Percentiles rank a stretch among this genome's conserved stretches.
Evolutionary conservation across 2,329 filamentous ascomycete species (phyloP).

Genomic region (Scedosporium apiospermum): DNA sequence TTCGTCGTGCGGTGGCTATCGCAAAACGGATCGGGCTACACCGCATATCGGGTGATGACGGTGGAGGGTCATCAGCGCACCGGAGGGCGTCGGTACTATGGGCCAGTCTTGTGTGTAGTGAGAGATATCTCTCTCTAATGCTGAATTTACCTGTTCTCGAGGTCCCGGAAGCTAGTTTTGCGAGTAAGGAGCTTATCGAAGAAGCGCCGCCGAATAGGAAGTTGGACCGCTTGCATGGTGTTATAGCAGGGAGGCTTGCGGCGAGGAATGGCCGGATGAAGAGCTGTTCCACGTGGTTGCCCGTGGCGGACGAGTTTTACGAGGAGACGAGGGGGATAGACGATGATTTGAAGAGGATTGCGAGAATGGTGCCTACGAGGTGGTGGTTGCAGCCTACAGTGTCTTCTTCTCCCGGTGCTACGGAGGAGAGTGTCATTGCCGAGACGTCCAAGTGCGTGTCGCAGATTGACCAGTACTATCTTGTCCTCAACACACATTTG

Average conservation of each 20-base stretch:
- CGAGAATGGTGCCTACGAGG: conserved; percentile 19
- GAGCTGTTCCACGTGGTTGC: not conserved
- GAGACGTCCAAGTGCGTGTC: conserved; percentile 21
- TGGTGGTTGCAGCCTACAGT: conserved; percentile 26
- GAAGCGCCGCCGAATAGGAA: conserved; percentile 13
- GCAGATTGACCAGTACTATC: conserved; percentile 26
- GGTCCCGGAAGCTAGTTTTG: conserved; percentile 13
- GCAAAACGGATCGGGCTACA: not conserved
- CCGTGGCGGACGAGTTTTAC: conserved; percentile 8
- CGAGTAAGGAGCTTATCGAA: conserved; percentile 9
- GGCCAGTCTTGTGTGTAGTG: conserved; percentile 26
- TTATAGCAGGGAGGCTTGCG: conserved; percentile 22
- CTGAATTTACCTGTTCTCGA: conserved; percentile 27
- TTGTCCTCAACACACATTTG: conserved; percentile 28
- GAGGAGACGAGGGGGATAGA: conserved; percentile 22
- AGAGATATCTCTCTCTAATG: conserved; percentile 28
- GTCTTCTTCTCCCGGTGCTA: conserved; percentile 9
- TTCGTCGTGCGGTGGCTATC: conserved; percentile 15
- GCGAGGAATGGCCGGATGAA: conserved; percentile 7
- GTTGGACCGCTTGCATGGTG: not conserved
- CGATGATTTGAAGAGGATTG: conserved; percentile 19
- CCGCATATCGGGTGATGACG: conserved; percentile 21
- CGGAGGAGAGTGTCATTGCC: conserved; percentile 12
- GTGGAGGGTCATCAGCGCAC: conserved; percentile 18
- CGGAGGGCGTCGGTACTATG: conserved; percentile 18